Percentiles rank a stretch among this genome's conserved stretches.
Conservation (phyloP, 164 flowering plant genomes). For the Aristolochia fimbriata region DNA sequence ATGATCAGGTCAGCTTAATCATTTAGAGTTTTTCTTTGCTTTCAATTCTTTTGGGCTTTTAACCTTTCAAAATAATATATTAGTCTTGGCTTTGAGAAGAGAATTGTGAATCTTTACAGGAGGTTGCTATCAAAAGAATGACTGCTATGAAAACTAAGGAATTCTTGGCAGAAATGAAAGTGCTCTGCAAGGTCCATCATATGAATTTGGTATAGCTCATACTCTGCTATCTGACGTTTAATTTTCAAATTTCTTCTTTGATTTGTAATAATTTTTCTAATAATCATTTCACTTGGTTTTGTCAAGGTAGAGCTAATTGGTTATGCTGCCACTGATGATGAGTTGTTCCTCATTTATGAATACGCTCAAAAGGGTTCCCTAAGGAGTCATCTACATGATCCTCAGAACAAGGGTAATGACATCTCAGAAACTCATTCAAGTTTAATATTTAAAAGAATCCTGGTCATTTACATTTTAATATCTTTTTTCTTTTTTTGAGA, state of each 20-base stretch:
- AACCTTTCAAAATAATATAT: too few species aligned
- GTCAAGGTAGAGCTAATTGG: slow-evolving; percentile 98
- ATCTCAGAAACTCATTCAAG: too few species aligned
- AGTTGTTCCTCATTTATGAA: slow-evolving; percentile 82
- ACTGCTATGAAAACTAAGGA: slow-evolving; percentile 81
- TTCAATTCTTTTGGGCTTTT: not conserved
- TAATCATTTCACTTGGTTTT: slow-evolving; percentile 35
- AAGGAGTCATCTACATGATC: slow-evolving; percentile 75
- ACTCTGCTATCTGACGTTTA: not conserved
- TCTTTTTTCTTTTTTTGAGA: too few species aligned
- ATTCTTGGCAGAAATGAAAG: slow-evolving; percentile 82
- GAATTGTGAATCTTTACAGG: slow-evolving; percentile 32
- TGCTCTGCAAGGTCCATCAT: slow-evolving; percentile 89
- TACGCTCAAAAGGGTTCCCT: slow-evolving; percentile 88
- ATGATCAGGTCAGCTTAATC: slow-evolving; percentile 50
- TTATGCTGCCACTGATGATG: slow-evolving; percentile 72
- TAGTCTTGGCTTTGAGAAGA: not conserved
- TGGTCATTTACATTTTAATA: too few species aligned
- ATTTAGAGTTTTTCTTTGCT: slow-evolving; percentile 1
- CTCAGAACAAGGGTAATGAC: slow-evolving; percentile 62
- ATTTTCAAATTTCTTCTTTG: not conserved
- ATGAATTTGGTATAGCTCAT: slow-evolving; percentile 63
- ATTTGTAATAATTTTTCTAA: slow-evolving; percentile 1
- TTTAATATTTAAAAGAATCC: too few species aligned
- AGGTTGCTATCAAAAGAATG: slow-evolving; percentile 92